A percentile compares a stretch with the other conserved stretches of the same genome.
These are phyloP conservation scores for Xylaria sp. DNA, from an alignment of 2,329 filamentous ascomycete genomes.

Conservation along the genomic window DNA sequence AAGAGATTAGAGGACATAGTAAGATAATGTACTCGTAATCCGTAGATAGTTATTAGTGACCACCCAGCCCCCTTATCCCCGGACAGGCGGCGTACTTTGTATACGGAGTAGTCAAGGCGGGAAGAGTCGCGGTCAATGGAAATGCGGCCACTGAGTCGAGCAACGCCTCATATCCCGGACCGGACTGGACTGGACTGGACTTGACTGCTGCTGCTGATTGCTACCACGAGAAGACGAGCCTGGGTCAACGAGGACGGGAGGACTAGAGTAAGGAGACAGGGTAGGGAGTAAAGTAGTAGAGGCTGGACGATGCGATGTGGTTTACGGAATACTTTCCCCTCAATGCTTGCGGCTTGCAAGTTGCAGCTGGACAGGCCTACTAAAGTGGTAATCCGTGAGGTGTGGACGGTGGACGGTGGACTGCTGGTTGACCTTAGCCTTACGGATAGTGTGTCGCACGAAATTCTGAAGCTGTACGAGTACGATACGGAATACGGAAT, in stretches of 20 bases:
- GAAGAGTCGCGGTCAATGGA: neutral
- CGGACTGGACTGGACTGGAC: no score
- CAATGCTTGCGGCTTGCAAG: neutral
- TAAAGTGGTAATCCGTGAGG: no score
- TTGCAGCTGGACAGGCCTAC: no score
- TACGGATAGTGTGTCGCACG: neutral
- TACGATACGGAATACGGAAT: no score
- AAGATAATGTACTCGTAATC: no score
- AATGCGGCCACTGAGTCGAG: neutral
- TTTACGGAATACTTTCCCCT: neutral
- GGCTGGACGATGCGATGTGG: neutral
- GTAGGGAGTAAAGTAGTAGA: neutral
- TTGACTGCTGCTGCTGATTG: neutral
- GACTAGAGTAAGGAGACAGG: neutral
- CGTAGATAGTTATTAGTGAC: neutral
- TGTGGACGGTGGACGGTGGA: no score
- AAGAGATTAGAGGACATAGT: slow-evolving; percentile 13
- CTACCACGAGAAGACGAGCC: neutral
- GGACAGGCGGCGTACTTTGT: neutral
- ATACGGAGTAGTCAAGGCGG: neutral
- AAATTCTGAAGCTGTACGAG: neutral
- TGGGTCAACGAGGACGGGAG: no score
- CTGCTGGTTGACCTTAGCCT: neutral
- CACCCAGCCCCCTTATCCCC: neutral
- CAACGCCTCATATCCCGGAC: neutral